Conservation (phyloP, 306 rosid species). For the Vicia sativa region DNA sequence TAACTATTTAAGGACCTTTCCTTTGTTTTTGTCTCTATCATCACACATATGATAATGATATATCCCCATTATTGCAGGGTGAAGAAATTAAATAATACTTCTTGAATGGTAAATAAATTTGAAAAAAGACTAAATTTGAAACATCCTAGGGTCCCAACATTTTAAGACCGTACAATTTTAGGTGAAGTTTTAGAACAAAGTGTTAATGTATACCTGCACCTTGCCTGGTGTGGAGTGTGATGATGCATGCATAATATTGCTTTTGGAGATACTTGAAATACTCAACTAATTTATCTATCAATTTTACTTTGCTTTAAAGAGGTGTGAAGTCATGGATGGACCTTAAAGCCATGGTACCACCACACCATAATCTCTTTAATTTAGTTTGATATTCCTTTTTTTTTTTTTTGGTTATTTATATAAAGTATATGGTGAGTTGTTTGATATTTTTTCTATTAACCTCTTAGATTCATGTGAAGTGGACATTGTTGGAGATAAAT, state of each 20-base stretch:
- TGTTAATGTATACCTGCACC: slow-evolving; percentile 27
- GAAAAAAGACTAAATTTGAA: slow-evolving; percentile 42
- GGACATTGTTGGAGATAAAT: too few relatives aligned
- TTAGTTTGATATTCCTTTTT: background rate
- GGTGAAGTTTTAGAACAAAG: slow-evolving; percentile 42
- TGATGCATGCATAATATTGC: slow-evolving; percentile 30
- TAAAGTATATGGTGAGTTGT: too few relatives aligned
- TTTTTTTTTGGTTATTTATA: background rate
- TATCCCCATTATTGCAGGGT: slow-evolving; percentile 31
- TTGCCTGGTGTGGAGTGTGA: slow-evolving; percentile 28
- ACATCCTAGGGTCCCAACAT: slow-evolving; percentile 43
- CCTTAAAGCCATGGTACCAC: slow-evolving; percentile 44
- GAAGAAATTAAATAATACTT: background rate
- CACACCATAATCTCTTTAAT: slow-evolving; percentile 13
- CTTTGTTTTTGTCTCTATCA: slow-evolving; percentile 35
- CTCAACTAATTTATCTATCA: slow-evolving; percentile 35
- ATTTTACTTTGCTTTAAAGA: slow-evolving; percentile 51
- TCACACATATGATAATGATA: slow-evolving; percentile 34
- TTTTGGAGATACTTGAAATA: slow-evolving; percentile 27
- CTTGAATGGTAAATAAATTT: slow-evolving; percentile 30
- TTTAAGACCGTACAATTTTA: slow-evolving; percentile 45
- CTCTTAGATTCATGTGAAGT: too few relatives aligned
- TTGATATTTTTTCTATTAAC: too few relatives aligned
- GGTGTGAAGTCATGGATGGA: slow-evolving; percentile 53
- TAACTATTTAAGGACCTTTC: slow-evolving; percentile 43